Conservation (phyloP, 2,329 filamentous ascomycete species). For the Fusarium pininemorale region DNA sequence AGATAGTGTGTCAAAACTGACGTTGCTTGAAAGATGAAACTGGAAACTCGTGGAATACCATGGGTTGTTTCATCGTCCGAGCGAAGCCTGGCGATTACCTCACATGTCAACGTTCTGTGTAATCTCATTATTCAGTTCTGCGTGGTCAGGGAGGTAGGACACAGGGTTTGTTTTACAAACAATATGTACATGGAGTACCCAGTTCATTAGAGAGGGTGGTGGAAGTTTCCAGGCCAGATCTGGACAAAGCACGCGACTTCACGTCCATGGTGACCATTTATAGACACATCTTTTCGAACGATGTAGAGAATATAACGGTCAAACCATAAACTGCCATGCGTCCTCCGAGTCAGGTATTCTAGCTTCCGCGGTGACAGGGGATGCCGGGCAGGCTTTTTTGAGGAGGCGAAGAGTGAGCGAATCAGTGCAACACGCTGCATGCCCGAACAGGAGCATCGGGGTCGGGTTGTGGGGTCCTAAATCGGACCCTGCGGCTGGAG, state of each 20-base stretch:
- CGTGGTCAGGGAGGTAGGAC: background rate
- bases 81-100: background rate
- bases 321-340: background rate
- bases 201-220: background rate
- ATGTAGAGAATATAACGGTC: background rate
- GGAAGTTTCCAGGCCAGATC: background rate
- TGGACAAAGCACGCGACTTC: background rate
- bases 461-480: constrained; percentile 21
- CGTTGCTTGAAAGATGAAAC: background rate
- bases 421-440: constrained; percentile 21
- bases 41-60: background rate
- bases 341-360: constrained; percentile 3
- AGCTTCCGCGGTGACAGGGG: background rate
- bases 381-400: background rate
- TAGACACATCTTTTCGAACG: background rate
- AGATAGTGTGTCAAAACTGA: background rate
- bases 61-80: background rate
- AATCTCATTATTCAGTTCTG: background rate
- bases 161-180: background rate
- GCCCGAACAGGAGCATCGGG: background rate
- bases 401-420: constrained; percentile 27
- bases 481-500: constrained; percentile 42
- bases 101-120: background rate
- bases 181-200: background rate
- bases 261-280: background rate